Evolutionary conservation across 139 green algal genomes (phyloP).

Genomic region (Astrephomene gubernaculifera): DNA sequence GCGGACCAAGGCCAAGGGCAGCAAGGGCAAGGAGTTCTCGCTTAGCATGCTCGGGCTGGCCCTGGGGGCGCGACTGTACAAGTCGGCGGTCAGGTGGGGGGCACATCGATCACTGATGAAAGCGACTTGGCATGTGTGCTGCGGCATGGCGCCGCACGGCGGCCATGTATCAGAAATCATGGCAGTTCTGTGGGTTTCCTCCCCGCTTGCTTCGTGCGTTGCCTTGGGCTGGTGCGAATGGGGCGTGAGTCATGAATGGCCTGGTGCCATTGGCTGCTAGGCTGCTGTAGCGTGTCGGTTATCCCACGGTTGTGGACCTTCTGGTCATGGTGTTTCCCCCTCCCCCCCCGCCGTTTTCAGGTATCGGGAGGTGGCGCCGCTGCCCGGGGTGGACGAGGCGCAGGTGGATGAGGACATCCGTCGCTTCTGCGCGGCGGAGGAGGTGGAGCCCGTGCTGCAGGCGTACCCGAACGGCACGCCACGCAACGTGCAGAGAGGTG

Average conservation of each 20-base stretch:
- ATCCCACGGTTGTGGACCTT: not conserved
- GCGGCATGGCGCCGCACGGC: not conserved
- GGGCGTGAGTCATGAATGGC: no score
- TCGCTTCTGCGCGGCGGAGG: constrained; percentile 1
- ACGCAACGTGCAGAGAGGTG: not conserved
- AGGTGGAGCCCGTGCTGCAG: not conserved
- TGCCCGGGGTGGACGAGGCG: constrained; percentile 3
- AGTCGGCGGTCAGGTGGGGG: constrained; percentile 54
- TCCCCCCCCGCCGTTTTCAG: not conserved
- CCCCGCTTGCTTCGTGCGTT: no score
- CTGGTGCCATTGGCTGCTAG: no score
- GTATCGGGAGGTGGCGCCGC: constrained; percentile 22
- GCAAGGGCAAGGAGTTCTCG: constrained; percentile 57
- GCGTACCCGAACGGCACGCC: constrained; percentile 30
- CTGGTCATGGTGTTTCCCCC: not conserved
- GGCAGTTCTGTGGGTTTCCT: no score
- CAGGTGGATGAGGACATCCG: constrained; percentile 18
- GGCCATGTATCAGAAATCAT: not conserved
- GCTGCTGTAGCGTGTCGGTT: not conserved
- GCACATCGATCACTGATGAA: not conserved
- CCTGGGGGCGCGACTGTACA: constrained; percentile 70
- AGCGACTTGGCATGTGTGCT: not conserved
- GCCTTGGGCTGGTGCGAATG: no score
- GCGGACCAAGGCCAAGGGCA: constrained; percentile 55
- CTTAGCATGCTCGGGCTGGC: constrained; percentile 62